Conservation (phyloP, 495 filamentous ascomycete genomes). For the Mycothermus thermophilus region DNA sequence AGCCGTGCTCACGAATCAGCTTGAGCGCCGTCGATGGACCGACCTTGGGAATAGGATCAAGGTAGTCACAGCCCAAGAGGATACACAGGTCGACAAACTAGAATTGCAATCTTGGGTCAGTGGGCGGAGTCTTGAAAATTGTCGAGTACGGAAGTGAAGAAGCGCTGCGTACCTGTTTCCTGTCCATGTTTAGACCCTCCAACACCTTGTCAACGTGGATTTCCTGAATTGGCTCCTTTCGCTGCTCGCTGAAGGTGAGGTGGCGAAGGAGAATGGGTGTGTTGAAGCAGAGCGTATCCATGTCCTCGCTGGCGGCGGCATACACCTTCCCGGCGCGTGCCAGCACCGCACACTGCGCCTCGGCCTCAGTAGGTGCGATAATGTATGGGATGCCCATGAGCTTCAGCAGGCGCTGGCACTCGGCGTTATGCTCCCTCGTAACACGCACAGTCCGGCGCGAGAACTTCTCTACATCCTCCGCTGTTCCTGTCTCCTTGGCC, state of each 20-base stretch:
- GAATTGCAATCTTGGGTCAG: not conserved
- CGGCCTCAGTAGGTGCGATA: constrained; percentile 88
- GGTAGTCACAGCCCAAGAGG: constrained; percentile 92
- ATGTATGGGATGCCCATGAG: constrained; percentile 96
- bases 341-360: constrained; percentile 88
- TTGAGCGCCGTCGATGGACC: constrained; percentile 84
- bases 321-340: constrained; percentile 91
- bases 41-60: constrained; percentile 89
- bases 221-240: constrained; percentile 95
- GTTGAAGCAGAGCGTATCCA: constrained; percentile 96
- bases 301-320: constrained; percentile 92
- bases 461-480: constrained; percentile 96
- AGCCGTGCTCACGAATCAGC: constrained; percentile 78
- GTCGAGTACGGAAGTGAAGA: not conserved
- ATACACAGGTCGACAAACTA: constrained; percentile 97
- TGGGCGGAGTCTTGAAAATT: not conserved
- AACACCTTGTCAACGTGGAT: constrained; percentile 75
- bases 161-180: constrained; percentile 48
- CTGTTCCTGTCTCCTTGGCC: constrained; percentile 92
- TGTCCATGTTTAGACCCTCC: constrained; percentile 74
- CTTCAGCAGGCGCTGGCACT: constrained; percentile 79
- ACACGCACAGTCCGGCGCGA: constrained; percentile 86
- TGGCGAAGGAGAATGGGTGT: constrained; percentile 82
- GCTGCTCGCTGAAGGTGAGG: constrained; percentile 90
- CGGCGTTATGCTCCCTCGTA: constrained; percentile 89